Evolutionary conservation across 2,329 filamentous ascomycete genomes (phyloP).

Genomic region (Huntiella savannae): DNA sequence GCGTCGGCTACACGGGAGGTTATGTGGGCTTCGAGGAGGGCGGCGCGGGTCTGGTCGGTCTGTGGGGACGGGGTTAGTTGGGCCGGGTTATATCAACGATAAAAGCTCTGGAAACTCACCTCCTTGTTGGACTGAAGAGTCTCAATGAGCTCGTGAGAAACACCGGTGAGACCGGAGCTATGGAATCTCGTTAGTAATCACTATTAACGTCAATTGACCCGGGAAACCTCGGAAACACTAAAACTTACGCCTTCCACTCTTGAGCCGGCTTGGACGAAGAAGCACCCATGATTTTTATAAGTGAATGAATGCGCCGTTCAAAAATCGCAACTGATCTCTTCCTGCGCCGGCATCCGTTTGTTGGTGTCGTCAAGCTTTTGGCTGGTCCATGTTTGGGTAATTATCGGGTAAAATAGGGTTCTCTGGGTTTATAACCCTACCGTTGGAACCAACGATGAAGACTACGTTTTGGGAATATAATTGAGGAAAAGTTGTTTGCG

Average conservation of each 20-base stretch:
- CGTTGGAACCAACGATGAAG: too few relatives aligned
- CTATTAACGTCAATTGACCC: background rate
- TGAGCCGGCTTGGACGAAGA: constrained; percentile 11
- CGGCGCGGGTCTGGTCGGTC: constrained; percentile 76
- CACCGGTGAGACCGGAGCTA: constrained; percentile 26
- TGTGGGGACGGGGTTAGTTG: constrained; percentile 21
- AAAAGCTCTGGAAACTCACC: constrained; percentile 31
- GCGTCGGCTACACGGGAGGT: constrained; percentile 73
- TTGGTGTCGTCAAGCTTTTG: too few relatives aligned
- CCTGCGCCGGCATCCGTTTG: too few relatives aligned
- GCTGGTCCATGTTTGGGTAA: background rate
- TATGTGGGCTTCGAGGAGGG: constrained; percentile 68
- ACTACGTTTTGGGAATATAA: too few relatives aligned
- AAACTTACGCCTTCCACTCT: constrained; percentile 36
- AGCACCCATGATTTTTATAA: constrained; percentile 10
- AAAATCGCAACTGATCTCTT: background rate
- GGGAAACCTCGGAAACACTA: background rate
- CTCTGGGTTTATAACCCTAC: background rate
- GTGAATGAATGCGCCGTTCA: background rate
- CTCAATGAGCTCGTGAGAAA: constrained; percentile 69
- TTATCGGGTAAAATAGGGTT: background rate
- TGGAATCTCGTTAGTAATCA: background rate
- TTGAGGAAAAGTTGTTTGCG: too few relatives aligned
- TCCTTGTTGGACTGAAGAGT: constrained; percentile 69
- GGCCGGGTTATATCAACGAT: background rate